phyloP scores from a whole-genome alignment of 495 filamentous ascomycete species.

The Haplographium delicatum region DNA sequence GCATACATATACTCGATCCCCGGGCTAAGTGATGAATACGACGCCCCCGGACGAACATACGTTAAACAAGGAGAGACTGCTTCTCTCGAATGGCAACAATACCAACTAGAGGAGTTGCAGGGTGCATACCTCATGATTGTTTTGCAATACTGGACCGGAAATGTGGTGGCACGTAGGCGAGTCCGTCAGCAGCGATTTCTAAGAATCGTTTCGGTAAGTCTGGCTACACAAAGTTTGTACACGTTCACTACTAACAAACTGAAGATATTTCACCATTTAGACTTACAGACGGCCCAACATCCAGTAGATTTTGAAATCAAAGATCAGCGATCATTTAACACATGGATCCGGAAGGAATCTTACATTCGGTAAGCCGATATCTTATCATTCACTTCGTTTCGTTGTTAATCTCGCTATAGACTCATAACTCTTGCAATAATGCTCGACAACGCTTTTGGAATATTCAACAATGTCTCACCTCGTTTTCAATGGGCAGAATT shows the following conservation, averaged over 20 bases:
- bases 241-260: neutral
- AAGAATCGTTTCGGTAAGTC: constrained; percentile 21
- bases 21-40: constrained; percentile 20
- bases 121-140: constrained; percentile 26
- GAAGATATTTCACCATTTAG: constrained; percentile 22
- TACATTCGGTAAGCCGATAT: no score
- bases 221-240: neutral
- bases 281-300: constrained; percentile 18
- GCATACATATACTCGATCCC: constrained; percentile 20
- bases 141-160: constrained; percentile 26
- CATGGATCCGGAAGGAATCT: constrained; percentile 21
- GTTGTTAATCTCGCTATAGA: no score
- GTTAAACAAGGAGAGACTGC: constrained; percentile 15
- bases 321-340: constrained; percentile 15
- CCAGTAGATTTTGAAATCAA: constrained; percentile 10
- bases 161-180: constrained; percentile 18
- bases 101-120: constrained; percentile 25
- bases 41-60: constrained; percentile 21
- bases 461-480: constrained; percentile 26
- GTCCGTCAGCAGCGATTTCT: constrained; percentile 23
- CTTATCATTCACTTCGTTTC: no score
- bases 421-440: constrained; percentile 16
- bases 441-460: constrained; percentile 25
- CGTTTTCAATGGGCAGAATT: constrained; percentile 25
- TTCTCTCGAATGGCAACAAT: constrained; percentile 21